Base-by-base conservation (phyloP, 2,329 filamentous ascomycete genomes). In the Phialocephala subalpina region DNA sequence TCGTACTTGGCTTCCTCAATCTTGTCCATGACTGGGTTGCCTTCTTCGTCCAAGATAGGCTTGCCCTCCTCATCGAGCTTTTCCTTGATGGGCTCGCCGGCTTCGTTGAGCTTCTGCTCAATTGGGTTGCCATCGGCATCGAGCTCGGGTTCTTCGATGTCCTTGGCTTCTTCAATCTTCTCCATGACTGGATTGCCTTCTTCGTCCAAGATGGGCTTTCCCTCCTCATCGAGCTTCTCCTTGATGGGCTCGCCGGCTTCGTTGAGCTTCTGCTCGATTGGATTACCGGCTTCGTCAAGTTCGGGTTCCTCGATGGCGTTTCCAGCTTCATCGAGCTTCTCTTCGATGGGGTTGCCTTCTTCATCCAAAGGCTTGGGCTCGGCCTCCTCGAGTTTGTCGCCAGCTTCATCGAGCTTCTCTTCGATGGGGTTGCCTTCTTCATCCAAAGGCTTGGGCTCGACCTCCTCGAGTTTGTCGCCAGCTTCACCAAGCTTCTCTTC, bases 401-500 rank as follows among this genome's bases (percentile, higher is more conserved):
- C 55, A 20, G 5, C 55, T 16, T 58, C 62, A 14, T 40, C 55
- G 8, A 59, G 56, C 56, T 59, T 66, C 27, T 70, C 64, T 6
- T 60, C 66, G 29, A 59, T 58, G 35, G 38, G 52, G 6, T 63
- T 63, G 12, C 61, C 61, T 20, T 63, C 61, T 27, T 38, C 61
- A 27, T 63, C 61, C 27, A 63, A 18, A 18, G 49, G 49, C 22
- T 63, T 57, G 20, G 53, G 52, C 38, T 63, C 60, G 9, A 57
- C 36, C 14, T 20, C 52, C 5, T 62, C 38, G 7, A 58, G 61
- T 33, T 63, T 58, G 2, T 49, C 42, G 16, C 55, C 55, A 20
- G 18, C 40, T 47, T 42, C 56, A 25, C 36, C 56, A 1, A 58
- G 8, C 7, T 65, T 67, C 56, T 59, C 57, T 59, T 75, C 76